Base-by-base conservation (phyloP, 352 stramenopile genomes). In the Thalassiosira tumida region DNA sequence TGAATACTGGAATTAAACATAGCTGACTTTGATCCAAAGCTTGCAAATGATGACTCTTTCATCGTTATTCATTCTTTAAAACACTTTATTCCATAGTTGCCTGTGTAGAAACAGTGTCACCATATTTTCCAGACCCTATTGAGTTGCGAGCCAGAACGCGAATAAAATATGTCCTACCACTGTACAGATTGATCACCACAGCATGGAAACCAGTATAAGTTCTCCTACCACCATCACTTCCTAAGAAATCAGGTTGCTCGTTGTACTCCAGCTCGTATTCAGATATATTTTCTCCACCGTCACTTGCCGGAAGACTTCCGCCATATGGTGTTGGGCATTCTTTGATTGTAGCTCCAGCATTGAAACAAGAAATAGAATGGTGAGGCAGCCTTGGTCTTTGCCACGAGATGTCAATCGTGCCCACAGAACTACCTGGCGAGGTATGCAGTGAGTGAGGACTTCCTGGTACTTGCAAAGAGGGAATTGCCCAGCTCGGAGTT, bases 181-280 rank as follows among this genome's bases (percentile, higher is more conserved):
- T 90, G 2, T 97, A 98, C 7, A 99, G 93, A 69, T 98, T 81
- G 41, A 94, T 97, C 80, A 99, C 96, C 7, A 97, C 98, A 75
- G 87, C 79, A 65, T 85, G 87, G 38, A 78, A 50, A 15, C 82
- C 77, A 43, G 83, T 89, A 51, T 88, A 93, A 17, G 75, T 91
- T 37, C 62, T 84, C 50, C 83, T 87, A 75, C 73, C 86, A 40
- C 88, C 88, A 83, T 96, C 92, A 75, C 62, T 95, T 88, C 94
- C 94, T 47, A 89, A 81, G 75, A 95, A 96, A 86, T 94, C 86
- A 62, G 62, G 21, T 3, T 85, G 75, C 62, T 96, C 91, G 78
- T 96, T 96, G 50, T 84, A 93, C 65, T 96, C 90, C 15, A 96
- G 21, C 83, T 96, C 92, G 70, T 96, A 96, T 59, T 95, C 94